Evolutionary conservation across 768 basidiomycete species (phyloP).

Genomic region (Thelephora ganbajun): DNA sequence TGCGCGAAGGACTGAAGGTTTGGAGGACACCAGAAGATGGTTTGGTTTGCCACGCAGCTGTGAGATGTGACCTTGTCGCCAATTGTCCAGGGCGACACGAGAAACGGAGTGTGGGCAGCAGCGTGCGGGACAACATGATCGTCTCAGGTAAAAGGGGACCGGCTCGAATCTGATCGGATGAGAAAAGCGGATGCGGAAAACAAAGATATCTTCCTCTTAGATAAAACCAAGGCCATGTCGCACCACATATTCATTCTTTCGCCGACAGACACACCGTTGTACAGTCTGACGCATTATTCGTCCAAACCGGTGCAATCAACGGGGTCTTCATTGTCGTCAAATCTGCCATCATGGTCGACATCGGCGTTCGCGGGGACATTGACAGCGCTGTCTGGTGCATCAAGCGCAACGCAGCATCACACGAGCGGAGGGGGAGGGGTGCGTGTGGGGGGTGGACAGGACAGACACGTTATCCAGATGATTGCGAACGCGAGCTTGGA

Average conservation of each 20-base stretch:
- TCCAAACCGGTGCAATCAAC: constrained; percentile 47
- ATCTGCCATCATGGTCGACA: constrained; percentile 82
- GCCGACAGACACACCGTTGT: constrained; percentile 77
- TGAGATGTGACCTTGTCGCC: neutral
- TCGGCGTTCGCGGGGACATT: constrained; percentile 85
- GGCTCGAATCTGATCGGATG: too few relatives aligned
- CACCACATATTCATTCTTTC: constrained; percentile 80
- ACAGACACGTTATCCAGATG: constrained; percentile 95
- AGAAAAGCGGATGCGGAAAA: neutral
- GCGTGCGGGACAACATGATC: neutral
- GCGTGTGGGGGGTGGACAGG: constrained; percentile 68
- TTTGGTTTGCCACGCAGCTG: neutral
- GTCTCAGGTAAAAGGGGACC: neutral
- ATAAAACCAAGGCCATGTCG: constrained; percentile 39
- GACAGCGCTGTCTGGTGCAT: constrained; percentile 76
- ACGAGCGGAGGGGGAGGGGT: constrained; percentile 42
- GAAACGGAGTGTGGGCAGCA: neutral
- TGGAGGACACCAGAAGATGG: neutral
- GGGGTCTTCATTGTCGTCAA: constrained; percentile 61
- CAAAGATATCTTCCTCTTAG: neutral
- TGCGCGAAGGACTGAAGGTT: constrained; percentile 1
- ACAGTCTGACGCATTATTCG: constrained; percentile 72
- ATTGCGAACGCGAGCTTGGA: constrained; percentile 96
- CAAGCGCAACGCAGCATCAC: constrained; percentile 55
- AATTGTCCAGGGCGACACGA: neutral